Evolutionary conservation across 352 stramenopile species (phyloP).

Genomic region (Paralagenidium karlingii): DNA sequence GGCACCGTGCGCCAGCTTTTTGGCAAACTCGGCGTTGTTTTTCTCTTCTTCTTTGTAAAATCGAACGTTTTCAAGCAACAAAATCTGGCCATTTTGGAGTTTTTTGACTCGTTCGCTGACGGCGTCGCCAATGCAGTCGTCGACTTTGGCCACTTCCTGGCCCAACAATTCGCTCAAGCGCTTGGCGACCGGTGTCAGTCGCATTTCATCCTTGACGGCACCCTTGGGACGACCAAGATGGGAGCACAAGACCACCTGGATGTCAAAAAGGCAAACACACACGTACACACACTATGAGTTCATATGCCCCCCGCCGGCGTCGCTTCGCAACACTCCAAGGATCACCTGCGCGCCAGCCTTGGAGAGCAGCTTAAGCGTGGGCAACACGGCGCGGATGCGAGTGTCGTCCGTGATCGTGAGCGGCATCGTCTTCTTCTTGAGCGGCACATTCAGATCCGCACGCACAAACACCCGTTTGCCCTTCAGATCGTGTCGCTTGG

Average conservation of each 20-base stretch:
- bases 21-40: constrained; percentile 91
- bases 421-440: constrained; percentile 83
- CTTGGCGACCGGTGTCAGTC: constrained; percentile 87
- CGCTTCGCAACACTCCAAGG: too few relatives aligned
- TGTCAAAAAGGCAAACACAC: constrained; percentile 11
- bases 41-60: constrained; percentile 98
- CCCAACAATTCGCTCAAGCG: constrained; percentile 90
- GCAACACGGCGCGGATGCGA: constrained; percentile 92
- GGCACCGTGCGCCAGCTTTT: constrained; percentile 88
- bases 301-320: background rate
- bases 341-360: constrained; percentile 90
- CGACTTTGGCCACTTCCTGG: constrained; percentile 84
- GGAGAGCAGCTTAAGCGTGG: constrained; percentile 90
- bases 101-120: constrained; percentile 70
- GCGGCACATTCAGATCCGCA: constrained; percentile 99
- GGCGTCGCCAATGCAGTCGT: constrained; percentile 92
- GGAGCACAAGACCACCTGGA: constrained; percentile 80
- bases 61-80: constrained; percentile 89
- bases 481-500: constrained; percentile 61
- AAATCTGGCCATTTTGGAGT: constrained; percentile 86
- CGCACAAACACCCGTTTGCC: constrained; percentile 96
- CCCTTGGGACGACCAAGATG: constrained; percentile 97
- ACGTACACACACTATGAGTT: background rate
- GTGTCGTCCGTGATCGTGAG: constrained; percentile 93
- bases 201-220: constrained; percentile 55